Base-by-base conservation (phyloP, 208 protist species). In the Phytomonas francai region DNA sequence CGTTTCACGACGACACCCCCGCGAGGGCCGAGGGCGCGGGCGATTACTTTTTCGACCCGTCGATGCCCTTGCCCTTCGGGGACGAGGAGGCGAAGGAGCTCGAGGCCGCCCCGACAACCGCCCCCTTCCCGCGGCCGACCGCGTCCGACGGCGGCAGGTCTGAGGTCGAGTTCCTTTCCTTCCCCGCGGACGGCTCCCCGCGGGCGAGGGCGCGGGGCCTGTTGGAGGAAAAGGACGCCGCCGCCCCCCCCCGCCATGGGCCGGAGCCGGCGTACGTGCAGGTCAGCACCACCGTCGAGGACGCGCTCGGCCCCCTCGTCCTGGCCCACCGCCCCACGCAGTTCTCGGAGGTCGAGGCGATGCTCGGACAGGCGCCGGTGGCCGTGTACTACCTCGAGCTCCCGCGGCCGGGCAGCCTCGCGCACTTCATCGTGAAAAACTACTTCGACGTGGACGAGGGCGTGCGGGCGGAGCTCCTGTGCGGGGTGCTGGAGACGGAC, bases 401-500 rank as follows among this genome's bases (percentile, higher is more conserved):
- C 28, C 66, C 77, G 29, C 78, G 68, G 30, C 80, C 79, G 0
- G 79, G 79, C 29, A 86, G 84, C 64, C 75, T 94, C 45, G 85
- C 78, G 3, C 63, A 77, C 59, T 80, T 89, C 29, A 66, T 94
- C 29, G 70, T 78, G 49, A 72, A 72, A 42, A 89, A 85, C 68
- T 94, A 89, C 68, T 67, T 94, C 65, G 65, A 67, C 49, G 70
- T 68, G 25, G 74, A 77, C 61, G 81, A 85, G 71, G 85, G 87
- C 32, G 74, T 72, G 54, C 78, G 84, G 71, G 79, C 78, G n/a
- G 84, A 89, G 36, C 67, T 94, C 22, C 67, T 90, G 73, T 92
- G 84, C 57, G 85, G 92, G 60, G 76, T 94, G 72, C 73, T 94
- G 2, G 80, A 82, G 68, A 85, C 78, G 22, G 81, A 90, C 65